phyloP scores from a whole-genome alignment of 2,329 filamentous ascomycete genomes.

The Sordariomycetes sp. region DNA sequence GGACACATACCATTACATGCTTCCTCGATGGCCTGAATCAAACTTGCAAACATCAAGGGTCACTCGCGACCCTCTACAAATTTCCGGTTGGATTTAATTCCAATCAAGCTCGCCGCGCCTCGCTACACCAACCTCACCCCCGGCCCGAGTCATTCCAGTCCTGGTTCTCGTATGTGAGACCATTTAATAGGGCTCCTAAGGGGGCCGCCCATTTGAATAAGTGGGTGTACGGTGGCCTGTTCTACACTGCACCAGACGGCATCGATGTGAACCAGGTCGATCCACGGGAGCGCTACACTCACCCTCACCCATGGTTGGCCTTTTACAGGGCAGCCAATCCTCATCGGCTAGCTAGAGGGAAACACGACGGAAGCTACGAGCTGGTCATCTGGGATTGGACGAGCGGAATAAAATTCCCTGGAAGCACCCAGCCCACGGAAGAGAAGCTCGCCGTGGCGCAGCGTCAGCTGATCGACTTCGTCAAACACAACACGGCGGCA shows the following conservation, averaged over 20 bases:
- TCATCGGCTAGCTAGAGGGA: conserved; percentile 10
- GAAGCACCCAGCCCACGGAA: conserved; percentile 11
- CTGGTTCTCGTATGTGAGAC: conserved; percentile 11
- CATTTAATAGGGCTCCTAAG: background rate
- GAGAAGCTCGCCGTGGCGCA: conserved; percentile 31
- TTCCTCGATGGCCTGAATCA: background rate
- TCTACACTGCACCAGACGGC: conserved; percentile 30
- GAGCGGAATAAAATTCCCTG: conserved; percentile 13
- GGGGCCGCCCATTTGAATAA: conserved; percentile 1
- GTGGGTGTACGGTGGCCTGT: conserved; percentile 21
- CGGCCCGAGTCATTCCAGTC: conserved; percentile 12
- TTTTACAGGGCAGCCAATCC: conserved; percentile 29
- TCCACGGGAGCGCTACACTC: conserved; percentile 7
- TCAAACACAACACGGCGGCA: conserved; percentile 15
- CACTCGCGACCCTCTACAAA: background rate
- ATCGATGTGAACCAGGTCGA: conserved; percentile 5
- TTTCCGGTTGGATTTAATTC: background rate
- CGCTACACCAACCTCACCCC: background rate
- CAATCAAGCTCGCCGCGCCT: background rate
- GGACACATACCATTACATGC: background rate
- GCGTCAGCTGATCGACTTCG: conserved; percentile 22
- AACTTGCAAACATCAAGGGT: background rate
- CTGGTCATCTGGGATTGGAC: conserved; percentile 40
- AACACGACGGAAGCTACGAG: conserved; percentile 16
- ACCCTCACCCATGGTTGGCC: conserved; percentile 36